These are phyloP conservation scores for Begonia masoniana DNA, from an alignment of 306 rosid genomes.

Conservation along the genomic window DNA sequence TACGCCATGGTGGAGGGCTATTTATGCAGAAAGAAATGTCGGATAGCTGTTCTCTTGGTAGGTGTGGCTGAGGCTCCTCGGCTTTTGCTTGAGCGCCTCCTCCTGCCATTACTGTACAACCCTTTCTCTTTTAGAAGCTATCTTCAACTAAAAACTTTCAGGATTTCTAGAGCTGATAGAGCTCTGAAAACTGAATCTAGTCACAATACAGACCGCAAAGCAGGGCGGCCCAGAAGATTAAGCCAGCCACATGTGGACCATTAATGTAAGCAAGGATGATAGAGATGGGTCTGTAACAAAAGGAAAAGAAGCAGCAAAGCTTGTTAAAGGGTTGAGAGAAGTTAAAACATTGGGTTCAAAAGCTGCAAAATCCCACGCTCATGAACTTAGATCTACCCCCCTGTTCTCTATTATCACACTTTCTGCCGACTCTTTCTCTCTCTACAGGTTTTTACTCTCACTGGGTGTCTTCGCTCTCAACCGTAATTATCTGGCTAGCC, in stretches of 20 bases:
- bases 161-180: constrained; percentile 13
- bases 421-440: no score
- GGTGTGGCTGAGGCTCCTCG: constrained; percentile 86
- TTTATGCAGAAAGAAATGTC: constrained; percentile 72
- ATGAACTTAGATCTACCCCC: no score
- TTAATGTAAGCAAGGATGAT: constrained; percentile 8
- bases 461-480: no score
- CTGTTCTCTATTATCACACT: no score
- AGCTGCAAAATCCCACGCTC: no score
- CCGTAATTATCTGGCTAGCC: no score
- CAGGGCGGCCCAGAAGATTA: constrained; percentile 14
- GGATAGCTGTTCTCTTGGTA: constrained; percentile 90
- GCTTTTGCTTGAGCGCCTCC: constrained; percentile 72
- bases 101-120: constrained; percentile 37
- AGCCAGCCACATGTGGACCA: constrained; percentile 20
- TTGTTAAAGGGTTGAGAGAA: no score
- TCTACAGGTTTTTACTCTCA: no score
- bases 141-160: constrained; percentile 1
- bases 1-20: constrained; percentile 99
- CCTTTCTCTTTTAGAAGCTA: constrained; percentile 10
- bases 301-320: constrained; percentile 14
- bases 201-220: constrained; percentile 33
- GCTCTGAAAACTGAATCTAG: constrained; percentile 20
- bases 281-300: constrained; percentile 14
- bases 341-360: no score